These are phyloP conservation scores for Solanum appendiculatum DNA, from an alignment of 257 asterid genomes.

Conservation along the genomic window DNA sequence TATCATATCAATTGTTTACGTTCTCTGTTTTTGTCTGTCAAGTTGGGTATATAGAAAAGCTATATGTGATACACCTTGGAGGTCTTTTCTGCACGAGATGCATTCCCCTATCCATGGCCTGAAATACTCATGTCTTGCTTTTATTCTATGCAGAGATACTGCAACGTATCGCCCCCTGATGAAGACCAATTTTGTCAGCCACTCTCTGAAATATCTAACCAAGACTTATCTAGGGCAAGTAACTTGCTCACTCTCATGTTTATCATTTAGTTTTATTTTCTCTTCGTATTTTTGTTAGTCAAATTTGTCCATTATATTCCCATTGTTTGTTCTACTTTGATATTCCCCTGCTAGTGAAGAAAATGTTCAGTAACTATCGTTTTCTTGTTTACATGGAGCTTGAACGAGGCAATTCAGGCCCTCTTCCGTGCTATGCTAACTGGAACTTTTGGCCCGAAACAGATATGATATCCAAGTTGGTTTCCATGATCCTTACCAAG, in stretches of 20 bases:
- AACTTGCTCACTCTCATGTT: background rate
- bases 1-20: background rate
- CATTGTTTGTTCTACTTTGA: background rate
- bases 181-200: slow-evolving; percentile 53
- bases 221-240: slow-evolving; percentile 53
- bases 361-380: background rate
- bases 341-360: background rate
- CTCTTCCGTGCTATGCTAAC: background rate
- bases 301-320: background rate
- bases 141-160: slow-evolving; percentile 35
- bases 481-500: slow-evolving; percentile 42
- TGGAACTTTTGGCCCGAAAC: slow-evolving; percentile 1
- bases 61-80: background rate
- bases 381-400: background rate
- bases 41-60: background rate
- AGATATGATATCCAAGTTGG: slow-evolving; percentile 42
- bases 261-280: background rate
- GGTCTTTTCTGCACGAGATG: background rate
- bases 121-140: background rate
- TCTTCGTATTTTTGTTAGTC: background rate
- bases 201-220: slow-evolving; percentile 44
- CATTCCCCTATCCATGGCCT: background rate
- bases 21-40: background rate
- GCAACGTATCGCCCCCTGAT: slow-evolving; percentile 43
- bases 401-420: background rate